Conservation (phyloP, 192 early-diverging fungal genomes). For the Coemansia sp. region DNA sequence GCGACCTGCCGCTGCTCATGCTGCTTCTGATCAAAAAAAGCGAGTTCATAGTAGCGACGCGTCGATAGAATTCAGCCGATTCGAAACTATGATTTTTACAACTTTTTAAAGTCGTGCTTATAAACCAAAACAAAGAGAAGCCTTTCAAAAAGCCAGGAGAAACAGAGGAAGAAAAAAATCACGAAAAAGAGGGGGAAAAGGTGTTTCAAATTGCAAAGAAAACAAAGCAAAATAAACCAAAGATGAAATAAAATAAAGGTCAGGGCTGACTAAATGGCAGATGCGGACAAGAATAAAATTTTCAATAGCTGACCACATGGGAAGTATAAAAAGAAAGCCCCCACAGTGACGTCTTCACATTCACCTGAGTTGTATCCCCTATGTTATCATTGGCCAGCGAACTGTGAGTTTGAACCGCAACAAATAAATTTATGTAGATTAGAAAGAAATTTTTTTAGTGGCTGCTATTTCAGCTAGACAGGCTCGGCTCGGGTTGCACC, state of each 20-base stretch:
- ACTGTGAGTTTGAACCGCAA: neutral
- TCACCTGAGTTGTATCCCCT: no score
- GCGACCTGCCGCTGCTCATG: neutral
- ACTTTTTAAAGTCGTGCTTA: neutral
- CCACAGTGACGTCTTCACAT: conserved; percentile 1
- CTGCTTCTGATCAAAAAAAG: conserved; percentile 1
- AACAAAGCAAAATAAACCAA: conserved; percentile 3
- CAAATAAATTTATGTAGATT: neutral
- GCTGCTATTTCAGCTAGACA: neutral
- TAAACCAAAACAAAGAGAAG: neutral
- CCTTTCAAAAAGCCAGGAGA: no score
- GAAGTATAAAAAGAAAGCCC: neutral
- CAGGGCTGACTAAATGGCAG: neutral
- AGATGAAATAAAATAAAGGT: neutral
- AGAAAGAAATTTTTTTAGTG: neutral
- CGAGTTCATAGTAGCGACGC: neutral
- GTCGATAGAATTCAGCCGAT: neutral
- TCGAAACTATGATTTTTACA: neutral
- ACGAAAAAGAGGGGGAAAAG: neutral
- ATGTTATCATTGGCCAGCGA: neutral
- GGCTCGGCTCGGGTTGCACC: conserved; percentile 1
- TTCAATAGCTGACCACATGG: neutral
- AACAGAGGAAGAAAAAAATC: neutral
- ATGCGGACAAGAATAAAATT: neutral
- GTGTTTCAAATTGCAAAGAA: conserved; percentile 1